Conservation (phyloP, 2,329 filamentous ascomycete species). For the Bipolaris bicolor region DNA sequence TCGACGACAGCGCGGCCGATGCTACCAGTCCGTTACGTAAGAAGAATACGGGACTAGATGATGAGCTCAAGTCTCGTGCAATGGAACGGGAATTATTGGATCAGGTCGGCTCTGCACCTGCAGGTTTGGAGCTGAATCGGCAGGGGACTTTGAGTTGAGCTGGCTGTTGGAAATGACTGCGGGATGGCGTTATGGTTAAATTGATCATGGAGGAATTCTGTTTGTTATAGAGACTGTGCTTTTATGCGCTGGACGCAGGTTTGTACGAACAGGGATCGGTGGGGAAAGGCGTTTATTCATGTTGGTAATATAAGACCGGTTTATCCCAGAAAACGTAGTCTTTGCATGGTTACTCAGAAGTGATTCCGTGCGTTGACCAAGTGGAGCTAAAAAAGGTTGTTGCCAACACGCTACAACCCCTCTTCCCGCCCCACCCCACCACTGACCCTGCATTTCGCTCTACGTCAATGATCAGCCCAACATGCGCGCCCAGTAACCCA, state of each 20-base stretch:
- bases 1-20: slow-evolving; percentile 51
- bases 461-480: neutral
- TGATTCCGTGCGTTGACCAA: too few species aligned
- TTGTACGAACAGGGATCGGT: too few species aligned
- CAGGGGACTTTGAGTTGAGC: slow-evolving; percentile 32
- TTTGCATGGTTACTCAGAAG: too few species aligned
- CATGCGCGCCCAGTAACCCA: neutral
- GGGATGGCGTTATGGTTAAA: neutral
- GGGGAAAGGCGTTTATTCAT: too few species aligned
- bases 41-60: slow-evolving; percentile 36
- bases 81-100: slow-evolving; percentile 26
- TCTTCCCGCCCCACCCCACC: neutral
- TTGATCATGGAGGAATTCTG: neutral
- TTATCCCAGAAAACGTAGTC: too few species aligned
- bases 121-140: slow-evolving; percentile 35
- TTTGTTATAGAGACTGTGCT: too few species aligned
- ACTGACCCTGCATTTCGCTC: neutral
- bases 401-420: neutral
- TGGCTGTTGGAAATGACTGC: too few species aligned
- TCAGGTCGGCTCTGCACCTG: slow-evolving; percentile 38
- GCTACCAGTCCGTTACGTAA: slow-evolving; percentile 47
- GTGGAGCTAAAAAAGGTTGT: neutral
- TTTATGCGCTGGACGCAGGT: too few species aligned
- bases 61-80: slow-evolving; percentile 27
- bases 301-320: too few species aligned